A percentile compares a stretch with the other conserved stretches of the same genome.
Evolutionary conservation across 2,329 filamentous ascomycete genomes (phyloP).

Genomic region (Gaeumannomyces tritici): DNA sequence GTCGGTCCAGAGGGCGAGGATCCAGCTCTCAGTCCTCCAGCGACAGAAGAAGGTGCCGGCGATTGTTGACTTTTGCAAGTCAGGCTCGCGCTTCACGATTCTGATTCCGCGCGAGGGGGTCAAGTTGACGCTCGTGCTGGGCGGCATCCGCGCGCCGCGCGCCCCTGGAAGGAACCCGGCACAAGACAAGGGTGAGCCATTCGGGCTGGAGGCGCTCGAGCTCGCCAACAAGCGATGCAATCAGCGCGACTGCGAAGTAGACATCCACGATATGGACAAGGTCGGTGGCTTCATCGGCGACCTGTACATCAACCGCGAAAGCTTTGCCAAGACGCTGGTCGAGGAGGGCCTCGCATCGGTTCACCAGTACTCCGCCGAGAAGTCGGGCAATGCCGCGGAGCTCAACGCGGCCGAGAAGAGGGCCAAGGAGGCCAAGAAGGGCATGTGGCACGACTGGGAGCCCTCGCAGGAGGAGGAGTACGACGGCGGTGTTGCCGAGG

Average conservation of each 20-base stretch:
- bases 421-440: slow-evolving; percentile 82
- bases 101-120: slow-evolving; percentile 86
- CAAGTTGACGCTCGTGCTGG: slow-evolving; percentile 90
- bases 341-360: slow-evolving; percentile 92
- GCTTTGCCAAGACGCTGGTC: slow-evolving; percentile 84
- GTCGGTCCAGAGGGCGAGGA: slow-evolving; percentile 87
- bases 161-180: slow-evolving; percentile 63
- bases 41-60: slow-evolving; percentile 88
- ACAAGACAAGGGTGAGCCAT: slow-evolving; percentile 79
- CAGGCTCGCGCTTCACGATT: slow-evolving; percentile 88
- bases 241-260: slow-evolving; percentile 93
- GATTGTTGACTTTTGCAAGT: slow-evolving; percentile 94
- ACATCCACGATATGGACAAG: slow-evolving; percentile 92
- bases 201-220: slow-evolving; percentile 89
- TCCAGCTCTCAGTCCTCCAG: slow-evolving; percentile 78
- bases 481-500: slow-evolving; percentile 37
- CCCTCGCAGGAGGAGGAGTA: slow-evolving; percentile 71
- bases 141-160: slow-evolving; percentile 81
- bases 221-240: slow-evolving; percentile 80
- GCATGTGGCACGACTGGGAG: slow-evolving; percentile 90
- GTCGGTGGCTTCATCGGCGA: slow-evolving; percentile 95
- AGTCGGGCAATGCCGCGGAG: slow-evolving; percentile 80
- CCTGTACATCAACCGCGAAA: slow-evolving; percentile 88
- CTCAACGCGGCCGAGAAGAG: slow-evolving; percentile 78
- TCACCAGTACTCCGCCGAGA: slow-evolving; percentile 91